Conservation (phyloP, 257 asterid species). For the Jasminum sambac region DNA sequence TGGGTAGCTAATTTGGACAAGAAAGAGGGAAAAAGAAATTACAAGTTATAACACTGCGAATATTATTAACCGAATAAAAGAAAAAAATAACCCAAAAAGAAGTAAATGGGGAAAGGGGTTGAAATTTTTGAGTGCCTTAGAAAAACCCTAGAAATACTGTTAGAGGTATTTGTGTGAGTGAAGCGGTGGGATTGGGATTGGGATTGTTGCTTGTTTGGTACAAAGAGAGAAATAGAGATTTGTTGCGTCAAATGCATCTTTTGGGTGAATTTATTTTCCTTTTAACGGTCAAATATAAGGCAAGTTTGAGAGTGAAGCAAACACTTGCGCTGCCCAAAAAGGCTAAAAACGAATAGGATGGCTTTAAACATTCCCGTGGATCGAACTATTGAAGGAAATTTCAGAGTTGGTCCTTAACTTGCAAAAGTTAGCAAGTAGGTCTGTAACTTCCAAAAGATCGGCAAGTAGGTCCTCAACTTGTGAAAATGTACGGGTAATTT, state of each 20-base stretch:
- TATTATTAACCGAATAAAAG: slow-evolving; percentile 14
- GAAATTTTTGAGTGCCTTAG: slow-evolving; percentile 28
- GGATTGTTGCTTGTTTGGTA: neutral
- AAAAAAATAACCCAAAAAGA: slow-evolving; percentile 1
- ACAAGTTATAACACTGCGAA: slow-evolving; percentile 20
- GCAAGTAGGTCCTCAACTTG: too few relatives aligned
- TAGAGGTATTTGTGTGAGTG: slow-evolving; percentile 11
- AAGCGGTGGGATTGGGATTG: slow-evolving; percentile 24
- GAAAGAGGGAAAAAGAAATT: neutral
- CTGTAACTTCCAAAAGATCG: neutral
- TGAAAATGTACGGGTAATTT: neutral
- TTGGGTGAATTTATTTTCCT: neutral
- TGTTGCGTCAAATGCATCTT: neutral
- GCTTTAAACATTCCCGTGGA: neutral
- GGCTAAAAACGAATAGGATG: neutral
- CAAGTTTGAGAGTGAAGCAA: slow-evolving; percentile 24
- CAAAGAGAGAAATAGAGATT: slow-evolving; percentile 11
- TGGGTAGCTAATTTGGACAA: slow-evolving; percentile 23
- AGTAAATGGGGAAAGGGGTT: slow-evolving; percentile 17
- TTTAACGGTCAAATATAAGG: slow-evolving; percentile 25
- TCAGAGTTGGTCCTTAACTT: neutral
- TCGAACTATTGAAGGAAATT: neutral
- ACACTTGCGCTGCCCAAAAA: neutral
- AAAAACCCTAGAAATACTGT: slow-evolving; percentile 35
- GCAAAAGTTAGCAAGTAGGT: neutral